A percentile compares a stretch with the other conserved stretches of the same genome.
Conservation (phyloP, 164 flowering plant species). For the Houttuynia cordata region DNA sequence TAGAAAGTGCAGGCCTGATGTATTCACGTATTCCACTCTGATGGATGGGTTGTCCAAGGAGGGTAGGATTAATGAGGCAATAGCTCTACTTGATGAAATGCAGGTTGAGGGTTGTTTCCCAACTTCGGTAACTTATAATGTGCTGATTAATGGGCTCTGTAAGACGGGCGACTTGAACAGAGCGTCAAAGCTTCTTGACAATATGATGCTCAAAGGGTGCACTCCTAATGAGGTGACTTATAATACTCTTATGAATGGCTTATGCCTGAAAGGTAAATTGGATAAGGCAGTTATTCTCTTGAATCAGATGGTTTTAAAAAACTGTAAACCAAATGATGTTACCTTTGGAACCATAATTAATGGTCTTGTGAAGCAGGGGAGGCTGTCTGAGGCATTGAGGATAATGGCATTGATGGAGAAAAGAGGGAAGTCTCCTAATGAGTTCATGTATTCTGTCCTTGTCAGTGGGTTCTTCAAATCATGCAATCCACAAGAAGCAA, state of each 20-base stretch:
- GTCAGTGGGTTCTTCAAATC: slow-evolving; percentile 74
- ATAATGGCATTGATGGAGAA: slow-evolving; percentile 49
- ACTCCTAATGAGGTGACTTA: slow-evolving; percentile 69
- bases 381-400: slow-evolving; percentile 35
- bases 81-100: slow-evolving; percentile 84
- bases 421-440: slow-evolving; percentile 46
- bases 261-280: slow-evolving; percentile 67
- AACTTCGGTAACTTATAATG: slow-evolving; percentile 44
- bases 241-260: slow-evolving; percentile 67
- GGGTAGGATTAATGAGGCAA: slow-evolving; percentile 65
- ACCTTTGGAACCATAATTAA: slow-evolving; percentile 73
- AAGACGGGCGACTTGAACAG: slow-evolving; percentile 57
- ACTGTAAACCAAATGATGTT: slow-evolving; percentile 53
- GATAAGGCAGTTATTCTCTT: slow-evolving; percentile 63
- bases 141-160: slow-evolving; percentile 68
- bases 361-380: slow-evolving; percentile 73
- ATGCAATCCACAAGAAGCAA: slow-evolving; percentile 48
- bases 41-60: slow-evolving; percentile 91
- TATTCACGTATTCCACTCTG: slow-evolving; percentile 62
- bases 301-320: slow-evolving; percentile 47
- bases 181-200: slow-evolving; percentile 66
- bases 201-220: slow-evolving; percentile 89
- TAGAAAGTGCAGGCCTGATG: slow-evolving; percentile 48
- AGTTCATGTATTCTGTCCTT: slow-evolving; percentile 56
- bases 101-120: slow-evolving; percentile 80